Evolutionary conservation across 768 basidiomycete species (phyloP).

Genomic region (Trametes maxima): DNA sequence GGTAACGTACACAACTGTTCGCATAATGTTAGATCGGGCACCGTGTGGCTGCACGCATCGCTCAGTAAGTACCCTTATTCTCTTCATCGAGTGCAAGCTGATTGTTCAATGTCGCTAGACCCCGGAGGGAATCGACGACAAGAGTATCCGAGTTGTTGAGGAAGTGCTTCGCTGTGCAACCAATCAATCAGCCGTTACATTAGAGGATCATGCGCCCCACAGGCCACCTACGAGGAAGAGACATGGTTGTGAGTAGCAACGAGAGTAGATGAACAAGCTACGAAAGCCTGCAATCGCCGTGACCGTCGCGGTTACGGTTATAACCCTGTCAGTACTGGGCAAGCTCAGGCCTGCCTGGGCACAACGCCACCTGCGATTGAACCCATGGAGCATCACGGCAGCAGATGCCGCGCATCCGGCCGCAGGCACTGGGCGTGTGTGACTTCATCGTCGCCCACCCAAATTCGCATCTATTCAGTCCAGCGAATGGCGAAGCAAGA

Average conservation of each 20-base stretch:
- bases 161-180: constrained; percentile 65
- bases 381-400: not conserved
- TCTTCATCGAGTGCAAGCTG: constrained; percentile 66
- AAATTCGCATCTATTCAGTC: not conserved
- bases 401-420: not conserved
- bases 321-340: no score
- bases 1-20: constrained; percentile 62
- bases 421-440: no score
- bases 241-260: not conserved
- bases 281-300: no score
- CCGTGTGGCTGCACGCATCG: not conserved
- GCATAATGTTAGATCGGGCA: not conserved
- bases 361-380: not conserved
- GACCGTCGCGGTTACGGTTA: no score
- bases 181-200: not conserved
- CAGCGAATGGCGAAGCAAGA: no score
- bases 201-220: not conserved
- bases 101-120: constrained; percentile 72
- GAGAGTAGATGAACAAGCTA: not conserved
- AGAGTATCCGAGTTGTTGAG: constrained; percentile 69
- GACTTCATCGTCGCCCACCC: not conserved
- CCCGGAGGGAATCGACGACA: constrained; percentile 77
- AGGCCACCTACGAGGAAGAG: not conserved
- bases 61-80: constrained; percentile 62
- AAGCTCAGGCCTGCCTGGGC: not conserved